These are phyloP conservation scores for Nemania bipapillata DNA, from an alignment of 2,329 filamentous ascomycete genomes.

Conservation along the genomic window DNA sequence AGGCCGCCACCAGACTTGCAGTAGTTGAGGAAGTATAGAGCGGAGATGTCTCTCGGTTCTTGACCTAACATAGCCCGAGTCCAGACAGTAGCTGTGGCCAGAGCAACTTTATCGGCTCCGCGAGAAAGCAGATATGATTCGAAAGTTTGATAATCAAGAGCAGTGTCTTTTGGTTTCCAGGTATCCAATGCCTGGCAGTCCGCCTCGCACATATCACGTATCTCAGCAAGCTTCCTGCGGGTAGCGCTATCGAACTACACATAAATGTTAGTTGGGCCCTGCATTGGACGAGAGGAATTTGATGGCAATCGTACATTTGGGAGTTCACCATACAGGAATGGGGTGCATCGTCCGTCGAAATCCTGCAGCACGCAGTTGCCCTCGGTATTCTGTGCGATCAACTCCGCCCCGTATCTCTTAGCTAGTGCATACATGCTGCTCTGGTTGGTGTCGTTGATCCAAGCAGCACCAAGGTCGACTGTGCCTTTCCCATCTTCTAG, in stretches of 20 bases:
- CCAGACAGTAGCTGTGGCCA: constrained; percentile 41
- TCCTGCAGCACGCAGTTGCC: constrained; percentile 55
- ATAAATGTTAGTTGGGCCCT: constrained; percentile 1
- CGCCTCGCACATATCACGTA: constrained; percentile 34
- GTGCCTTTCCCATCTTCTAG: constrained; percentile 51
- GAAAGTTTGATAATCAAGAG: constrained; percentile 48
- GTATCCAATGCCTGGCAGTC: constrained; percentile 47
- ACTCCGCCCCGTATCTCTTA: constrained; percentile 55
- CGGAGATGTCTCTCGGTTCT: constrained; percentile 60
- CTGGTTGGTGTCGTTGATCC: constrained; percentile 69
- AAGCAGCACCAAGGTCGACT: constrained; percentile 67
- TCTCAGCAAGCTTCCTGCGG: not conserved
- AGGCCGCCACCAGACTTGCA: constrained; percentile 64
- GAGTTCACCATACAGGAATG: constrained; percentile 40
- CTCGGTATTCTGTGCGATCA: constrained; percentile 60
- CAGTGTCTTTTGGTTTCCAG: constrained; percentile 33
- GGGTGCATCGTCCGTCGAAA: constrained; percentile 35
- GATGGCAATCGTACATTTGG: not conserved
- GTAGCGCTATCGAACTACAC: not conserved
- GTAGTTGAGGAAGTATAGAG: constrained; percentile 67
- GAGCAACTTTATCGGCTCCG: constrained; percentile 33
- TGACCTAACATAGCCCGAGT: constrained; percentile 45
- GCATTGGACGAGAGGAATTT: not conserved
- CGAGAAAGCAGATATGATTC: constrained; percentile 48
- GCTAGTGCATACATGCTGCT: constrained; percentile 57